Percentiles rank a stretch among this genome's conserved stretches.
These are phyloP conservation scores for Exophiala viscosa DNA, from an alignment of 2,329 filamentous ascomycete species.

Conservation along the genomic window DNA sequence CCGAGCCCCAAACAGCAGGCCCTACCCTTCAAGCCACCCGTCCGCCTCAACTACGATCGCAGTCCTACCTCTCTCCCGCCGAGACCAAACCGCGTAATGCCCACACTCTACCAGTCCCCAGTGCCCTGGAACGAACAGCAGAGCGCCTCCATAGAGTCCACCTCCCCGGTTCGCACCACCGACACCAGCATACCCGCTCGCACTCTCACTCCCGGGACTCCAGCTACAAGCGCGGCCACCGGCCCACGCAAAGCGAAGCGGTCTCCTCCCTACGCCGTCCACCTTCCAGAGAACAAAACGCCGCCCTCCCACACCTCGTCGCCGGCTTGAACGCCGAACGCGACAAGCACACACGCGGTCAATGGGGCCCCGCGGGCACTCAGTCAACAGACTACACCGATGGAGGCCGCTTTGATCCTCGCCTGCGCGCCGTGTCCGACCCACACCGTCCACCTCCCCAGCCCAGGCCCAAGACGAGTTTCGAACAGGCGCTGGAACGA, in stretches of 20 bases:
- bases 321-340: slow-evolving; percentile 22
- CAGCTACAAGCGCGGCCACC: slow-evolving; percentile 10
- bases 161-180: slow-evolving; percentile 15
- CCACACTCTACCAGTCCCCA: slow-evolving; percentile 4
- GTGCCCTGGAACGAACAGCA: slow-evolving; percentile 16
- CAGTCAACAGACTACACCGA: slow-evolving; percentile 8
- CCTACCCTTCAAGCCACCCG: slow-evolving; percentile 1
- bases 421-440: slow-evolving; percentile 12
- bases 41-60: slow-evolving; percentile 13
- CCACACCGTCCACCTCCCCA: slow-evolving; percentile 5
- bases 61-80: slow-evolving; percentile 15
- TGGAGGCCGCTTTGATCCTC: slow-evolving; percentile 17
- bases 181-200: slow-evolving; percentile 12
- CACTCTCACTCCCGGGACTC: slow-evolving; percentile 9
- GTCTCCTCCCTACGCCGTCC: slow-evolving; percentile 4
- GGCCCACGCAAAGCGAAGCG: slow-evolving; percentile 19
- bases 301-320: slow-evolving; percentile 18
- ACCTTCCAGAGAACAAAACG: slow-evolving; percentile 10
- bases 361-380: slow-evolving; percentile 8
- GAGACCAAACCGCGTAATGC: slow-evolving; percentile 14
- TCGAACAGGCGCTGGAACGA: slow-evolving; percentile 19
- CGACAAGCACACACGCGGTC: slow-evolving; percentile 8
- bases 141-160: slow-evolving; percentile 17
- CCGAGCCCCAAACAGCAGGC: slow-evolving; percentile 1
- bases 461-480: slow-evolving; percentile 13